A percentile compares a stretch with the other conserved stretches of the same genome.
These are phyloP conservation scores for Saccharomyces eubayanus DNA, from an alignment of 805 yeast genomes.

Conservation along the genomic window DNA sequence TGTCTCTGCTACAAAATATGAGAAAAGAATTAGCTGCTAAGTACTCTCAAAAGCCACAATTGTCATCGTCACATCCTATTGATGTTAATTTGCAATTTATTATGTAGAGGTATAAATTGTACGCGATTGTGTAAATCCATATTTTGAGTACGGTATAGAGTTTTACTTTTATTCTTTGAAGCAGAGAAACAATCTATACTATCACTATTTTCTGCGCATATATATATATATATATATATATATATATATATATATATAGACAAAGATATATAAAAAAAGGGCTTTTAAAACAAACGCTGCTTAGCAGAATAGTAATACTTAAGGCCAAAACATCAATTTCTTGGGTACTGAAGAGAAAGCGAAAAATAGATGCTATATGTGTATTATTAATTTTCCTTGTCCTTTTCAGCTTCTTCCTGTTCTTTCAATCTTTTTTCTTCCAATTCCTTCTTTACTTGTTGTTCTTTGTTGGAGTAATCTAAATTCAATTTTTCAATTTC, in stretches of 20 bases:
- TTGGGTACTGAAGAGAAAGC: background rate
- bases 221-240: background rate
- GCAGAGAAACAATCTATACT: background rate
- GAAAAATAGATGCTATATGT: background rate
- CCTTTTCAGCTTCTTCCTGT: constrained; percentile 17
- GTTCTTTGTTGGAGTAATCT: constrained; percentile 41
- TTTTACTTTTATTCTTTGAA: background rate
- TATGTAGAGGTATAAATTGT: constrained; percentile 24
- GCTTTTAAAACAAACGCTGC: background rate
- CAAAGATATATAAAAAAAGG: background rate
- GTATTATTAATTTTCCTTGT: background rate
- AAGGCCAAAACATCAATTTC: background rate
- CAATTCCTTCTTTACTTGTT: constrained; percentile 25
- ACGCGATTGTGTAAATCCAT: background rate
- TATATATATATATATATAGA: background rate
- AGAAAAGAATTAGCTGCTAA: constrained; percentile 52
- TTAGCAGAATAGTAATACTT: background rate
- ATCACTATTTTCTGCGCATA: background rate
- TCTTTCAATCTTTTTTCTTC: constrained; percentile 29
- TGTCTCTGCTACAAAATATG: constrained; percentile 63
- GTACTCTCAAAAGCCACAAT: constrained; percentile 77
- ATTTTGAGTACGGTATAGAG: background rate
- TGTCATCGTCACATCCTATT: constrained; percentile 74
- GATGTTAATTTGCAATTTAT: constrained; percentile 50
- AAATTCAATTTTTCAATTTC: constrained; percentile 63